Evolutionary conservation across 352 stramenopile species (phyloP), one percentile per base, ranked within the genome.

Genomic region (Phytophthora syringae): DNA sequence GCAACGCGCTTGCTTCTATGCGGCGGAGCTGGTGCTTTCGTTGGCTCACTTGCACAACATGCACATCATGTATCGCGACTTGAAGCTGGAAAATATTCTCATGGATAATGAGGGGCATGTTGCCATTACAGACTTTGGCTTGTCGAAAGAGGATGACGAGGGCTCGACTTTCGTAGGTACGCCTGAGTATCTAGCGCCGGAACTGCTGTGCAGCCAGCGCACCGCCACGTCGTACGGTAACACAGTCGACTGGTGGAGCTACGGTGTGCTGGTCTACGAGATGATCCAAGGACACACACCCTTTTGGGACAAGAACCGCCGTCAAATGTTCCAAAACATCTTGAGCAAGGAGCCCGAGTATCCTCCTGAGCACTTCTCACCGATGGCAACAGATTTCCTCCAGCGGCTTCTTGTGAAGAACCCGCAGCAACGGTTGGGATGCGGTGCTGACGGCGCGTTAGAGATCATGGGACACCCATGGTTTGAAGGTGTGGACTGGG

Each of bases 21-120:
- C 89, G 1, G 89, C 90, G 0, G 84, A 97, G 67, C 72, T 97
- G 25, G 80, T 92, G 37, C 54, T 96, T 18, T 92, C 86, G 49
- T 67, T 96, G 48, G 75, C 83, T 11, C 90, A 97, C 55, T 69
- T 97, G 57, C 90, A 97, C 63, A 77, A 81, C 44, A 82, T 94
- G 74, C 80, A 94, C 77, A 96, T 97, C 56, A 90, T 95, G 79
- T 96, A 97, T 60, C 84, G 90, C 32, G 90, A 97, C 48, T 47
- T 96, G 22, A 97, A 97, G 70, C 82, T 95, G 27, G 88, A 96
- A 61, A 97, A 97, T 54, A 93, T 97, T 39, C 53, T 97, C 9
- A 93, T 97, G 84, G 83, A 94, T 55, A 84, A 63, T 40, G 79
- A 94, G 27, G 90, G 90, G 16, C 84, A 96, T 65, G 77, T 95